A percentile compares a stretch with the other conserved stretches of the same genome.
These are phyloP conservation scores for Entomophthora muscae DNA, from an alignment of 371 early-diverging fungal genomes.

Conservation along the genomic window DNA sequence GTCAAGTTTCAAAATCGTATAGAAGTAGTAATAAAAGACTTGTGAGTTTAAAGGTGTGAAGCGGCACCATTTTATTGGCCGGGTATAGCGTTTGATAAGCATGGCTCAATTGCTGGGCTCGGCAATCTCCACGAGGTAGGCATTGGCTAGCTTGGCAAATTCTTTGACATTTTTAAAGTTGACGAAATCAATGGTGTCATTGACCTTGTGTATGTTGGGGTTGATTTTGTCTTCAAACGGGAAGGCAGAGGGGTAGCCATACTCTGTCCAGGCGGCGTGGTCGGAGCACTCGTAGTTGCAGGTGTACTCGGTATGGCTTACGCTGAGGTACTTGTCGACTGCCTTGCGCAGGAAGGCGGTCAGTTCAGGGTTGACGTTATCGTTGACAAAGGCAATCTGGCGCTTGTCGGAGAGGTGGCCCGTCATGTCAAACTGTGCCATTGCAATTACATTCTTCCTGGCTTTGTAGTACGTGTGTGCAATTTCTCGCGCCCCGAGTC, in stretches of 20 bases:
- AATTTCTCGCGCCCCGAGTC: slow-evolving; percentile 76
- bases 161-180: slow-evolving; percentile 68
- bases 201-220: slow-evolving; percentile 48
- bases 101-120: too few species aligned
- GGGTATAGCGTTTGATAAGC: too few species aligned
- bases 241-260: slow-evolving; percentile 64
- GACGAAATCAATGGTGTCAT: slow-evolving; percentile 50
- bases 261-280: slow-evolving; percentile 84
- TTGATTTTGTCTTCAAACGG: slow-evolving; percentile 47
- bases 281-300: too few species aligned
- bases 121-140: slow-evolving; percentile 61
- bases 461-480: slow-evolving; percentile 40
- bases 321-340: slow-evolving; percentile 1
- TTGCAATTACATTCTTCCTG: slow-evolving; percentile 39
- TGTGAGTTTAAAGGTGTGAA: too few species aligned
- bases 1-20: too few species aligned
- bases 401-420: slow-evolving; percentile 50
- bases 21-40: too few species aligned
- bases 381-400: slow-evolving; percentile 62
- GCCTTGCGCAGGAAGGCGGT: slow-evolving; percentile 25
- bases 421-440: slow-evolving; percentile 66
- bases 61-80: too few species aligned
- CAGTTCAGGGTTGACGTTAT: slow-evolving; percentile 51
- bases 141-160: slow-evolving; percentile 62
- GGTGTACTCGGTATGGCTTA: slow-evolving; percentile 59